Conservation (phyloP, 805 yeast genomes). For the Candida tibetensis region DNA sequence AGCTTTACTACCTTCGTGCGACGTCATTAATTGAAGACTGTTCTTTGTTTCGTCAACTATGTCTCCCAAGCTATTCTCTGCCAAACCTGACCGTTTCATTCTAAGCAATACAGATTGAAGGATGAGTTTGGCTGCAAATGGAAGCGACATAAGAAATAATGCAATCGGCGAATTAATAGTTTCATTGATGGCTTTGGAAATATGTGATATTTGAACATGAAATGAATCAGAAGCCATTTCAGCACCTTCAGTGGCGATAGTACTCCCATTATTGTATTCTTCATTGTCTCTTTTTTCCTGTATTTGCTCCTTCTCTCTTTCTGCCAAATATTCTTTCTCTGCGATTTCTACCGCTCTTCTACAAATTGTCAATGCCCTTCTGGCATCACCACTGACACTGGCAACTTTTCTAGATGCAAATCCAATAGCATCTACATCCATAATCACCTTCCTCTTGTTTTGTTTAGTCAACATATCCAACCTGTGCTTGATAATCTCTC, state of each 20-base stretch:
- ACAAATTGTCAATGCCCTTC: constrained; percentile 86
- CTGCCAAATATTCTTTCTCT: constrained; percentile 51
- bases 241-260: neutral
- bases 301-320: constrained; percentile 14
- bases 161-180: constrained; percentile 73
- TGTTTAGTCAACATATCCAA: constrained; percentile 44
- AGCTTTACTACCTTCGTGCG: constrained; percentile 19
- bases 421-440: constrained; percentile 73
- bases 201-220: constrained; percentile 67
- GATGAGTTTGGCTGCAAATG: constrained; percentile 70
- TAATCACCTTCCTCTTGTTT: constrained; percentile 42
- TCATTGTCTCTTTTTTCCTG: neutral
- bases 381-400: constrained; percentile 95
- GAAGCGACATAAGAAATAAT: constrained; percentile 52
- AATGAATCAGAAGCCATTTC: constrained; percentile 20
- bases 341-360: constrained; percentile 88
- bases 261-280: neutral
- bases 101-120: constrained; percentile 66
- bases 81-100: constrained; percentile 62
- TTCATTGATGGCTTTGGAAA: constrained; percentile 76
- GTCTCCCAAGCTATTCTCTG: constrained; percentile 73
- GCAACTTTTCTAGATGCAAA: constrained; percentile 94
- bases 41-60: constrained; percentile 72
- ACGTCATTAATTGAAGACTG: constrained; percentile 41
- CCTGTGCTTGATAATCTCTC: constrained; percentile 69